phyloP scores from a whole-genome alignment of 305 asterid genomes.

The Fraxinus ornus region DNA sequence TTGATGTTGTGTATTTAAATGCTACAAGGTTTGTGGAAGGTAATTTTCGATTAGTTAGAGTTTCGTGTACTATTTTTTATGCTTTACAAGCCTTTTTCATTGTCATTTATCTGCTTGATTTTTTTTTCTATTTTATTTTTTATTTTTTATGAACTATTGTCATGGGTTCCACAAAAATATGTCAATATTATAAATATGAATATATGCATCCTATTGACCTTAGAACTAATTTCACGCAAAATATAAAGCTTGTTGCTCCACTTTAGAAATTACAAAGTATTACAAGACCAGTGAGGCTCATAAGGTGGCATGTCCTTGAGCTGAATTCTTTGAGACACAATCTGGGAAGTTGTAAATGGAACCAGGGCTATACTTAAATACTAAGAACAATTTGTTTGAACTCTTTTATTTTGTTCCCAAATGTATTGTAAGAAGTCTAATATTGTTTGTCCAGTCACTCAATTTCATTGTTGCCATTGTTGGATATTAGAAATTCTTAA shows the following conservation, averaged over 20 bases:
- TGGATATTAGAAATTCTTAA: background rate
- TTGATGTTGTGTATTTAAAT: background rate
- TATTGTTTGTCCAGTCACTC: conserved; percentile 14
- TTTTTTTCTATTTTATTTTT: background rate
- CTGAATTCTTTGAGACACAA: background rate
- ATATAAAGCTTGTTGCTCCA: background rate
- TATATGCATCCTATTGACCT: background rate
- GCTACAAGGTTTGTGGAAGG: background rate
- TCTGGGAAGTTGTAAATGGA: background rate
- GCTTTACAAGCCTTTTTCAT: background rate
- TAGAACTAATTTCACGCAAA: conserved; percentile 6
- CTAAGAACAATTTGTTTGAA: background rate
- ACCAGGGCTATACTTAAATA: background rate
- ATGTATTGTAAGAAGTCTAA: conserved; percentile 7
- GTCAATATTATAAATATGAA: conserved; percentile 4
- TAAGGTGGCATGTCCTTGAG: background rate
- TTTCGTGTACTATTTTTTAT: background rate
- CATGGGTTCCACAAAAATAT: background rate
- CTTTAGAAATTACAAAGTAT: background rate
- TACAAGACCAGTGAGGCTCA: background rate
- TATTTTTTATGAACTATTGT: background rate
- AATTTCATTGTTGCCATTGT: conserved; percentile 9
- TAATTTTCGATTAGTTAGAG: background rate
- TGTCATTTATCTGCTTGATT: background rate
- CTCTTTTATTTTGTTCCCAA: conserved; percentile 7